Base-by-base conservation (phyloP, 805 yeast genomes). In the Ogataea siamensis region DNA sequence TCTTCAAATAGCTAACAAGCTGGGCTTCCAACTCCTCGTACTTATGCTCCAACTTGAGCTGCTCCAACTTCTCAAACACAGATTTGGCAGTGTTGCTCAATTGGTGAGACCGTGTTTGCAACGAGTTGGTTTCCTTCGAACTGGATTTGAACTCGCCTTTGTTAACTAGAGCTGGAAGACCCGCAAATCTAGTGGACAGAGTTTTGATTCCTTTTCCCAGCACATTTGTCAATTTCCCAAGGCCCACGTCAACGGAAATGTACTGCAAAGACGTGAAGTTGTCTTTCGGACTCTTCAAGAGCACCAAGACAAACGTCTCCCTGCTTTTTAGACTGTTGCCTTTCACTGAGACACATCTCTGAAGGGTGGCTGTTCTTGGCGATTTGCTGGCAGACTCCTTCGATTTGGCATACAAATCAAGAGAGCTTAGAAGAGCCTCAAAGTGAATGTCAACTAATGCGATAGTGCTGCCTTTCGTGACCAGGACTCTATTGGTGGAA, bases 181-280 rank as follows among this genome's bases (percentile, higher is more conserved):
- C 59, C n/a, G 42, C 40, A 17, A 62, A 52, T 27, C 52, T 49
- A 17, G 44, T 49, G 7, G 44, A n/a, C 5, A 30, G 19, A 4
- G 14, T 13, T 5, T 30, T 28, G 8, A 78, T 64, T 25, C 81
- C 74, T 52, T 78, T 83, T 18, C 89, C 89, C 19, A 86, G 56
- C 9, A 85, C 76, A 49, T 84, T 88, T 42, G 76, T 73, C 42
- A 86, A 66, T 34, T 74, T 75, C 50, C 86, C 85, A 24, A 74
- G 62, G 5, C 93, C 94, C 23, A 79, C 76, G 43, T 80, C 76
- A 25, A 81, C 58, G 34, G 70, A 67, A 38, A 73, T 57, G 38
- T 72, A 59, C 44, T 71, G 67, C 38, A 76, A 56, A 28, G 66
- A 60, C 24, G 70, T 64, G 31, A 63, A 62, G 35, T 71, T 70